A percentile compares a stretch with the other conserved stretches of the same genome.
Evolutionary conservation across 495 filamentous ascomycete species (phyloP).

Genomic region (Trichoderma reesei): DNA sequence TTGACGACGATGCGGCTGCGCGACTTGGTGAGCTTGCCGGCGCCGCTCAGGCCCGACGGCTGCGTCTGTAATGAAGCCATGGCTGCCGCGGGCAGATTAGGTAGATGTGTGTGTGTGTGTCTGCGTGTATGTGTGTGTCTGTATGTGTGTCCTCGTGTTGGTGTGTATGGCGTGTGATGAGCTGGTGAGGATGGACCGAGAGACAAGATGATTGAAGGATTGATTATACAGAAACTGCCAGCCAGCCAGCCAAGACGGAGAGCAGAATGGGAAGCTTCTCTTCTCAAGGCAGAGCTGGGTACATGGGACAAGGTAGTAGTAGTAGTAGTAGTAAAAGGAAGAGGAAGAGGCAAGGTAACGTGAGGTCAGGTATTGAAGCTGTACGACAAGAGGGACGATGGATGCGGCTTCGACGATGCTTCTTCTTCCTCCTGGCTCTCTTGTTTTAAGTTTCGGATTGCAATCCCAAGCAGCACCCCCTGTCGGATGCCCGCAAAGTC

Average conservation of each 20-base stretch:
- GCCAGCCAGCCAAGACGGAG: too few relatives aligned
- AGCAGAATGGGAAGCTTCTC: too few relatives aligned
- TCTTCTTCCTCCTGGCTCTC: constrained; percentile 7
- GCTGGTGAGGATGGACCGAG: too few relatives aligned
- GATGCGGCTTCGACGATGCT: neutral
- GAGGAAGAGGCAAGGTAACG: too few relatives aligned
- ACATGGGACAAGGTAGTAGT: too few relatives aligned
- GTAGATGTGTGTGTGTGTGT: neutral
- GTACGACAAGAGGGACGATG: neutral
- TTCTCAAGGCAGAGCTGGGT: too few relatives aligned
- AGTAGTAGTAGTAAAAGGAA: too few relatives aligned
- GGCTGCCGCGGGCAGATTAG: too few relatives aligned
- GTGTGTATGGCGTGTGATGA: too few relatives aligned
- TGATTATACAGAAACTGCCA: too few relatives aligned
- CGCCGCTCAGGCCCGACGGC: constrained; percentile 19
- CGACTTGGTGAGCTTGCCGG: constrained; percentile 34
- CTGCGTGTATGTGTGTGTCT: neutral
- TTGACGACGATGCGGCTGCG: constrained; percentile 36
- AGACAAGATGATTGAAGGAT: too few relatives aligned
- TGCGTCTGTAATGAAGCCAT: constrained; percentile 30
- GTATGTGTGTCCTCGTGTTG: neutral
- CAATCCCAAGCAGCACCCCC: neutral
- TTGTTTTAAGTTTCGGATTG: constrained; percentile 9
- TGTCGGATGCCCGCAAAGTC: neutral
- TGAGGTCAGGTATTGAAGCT: too few relatives aligned